Conservation (phyloP, 2,329 filamentous ascomycete species). For the Sporothrix variecibatus region DNA sequence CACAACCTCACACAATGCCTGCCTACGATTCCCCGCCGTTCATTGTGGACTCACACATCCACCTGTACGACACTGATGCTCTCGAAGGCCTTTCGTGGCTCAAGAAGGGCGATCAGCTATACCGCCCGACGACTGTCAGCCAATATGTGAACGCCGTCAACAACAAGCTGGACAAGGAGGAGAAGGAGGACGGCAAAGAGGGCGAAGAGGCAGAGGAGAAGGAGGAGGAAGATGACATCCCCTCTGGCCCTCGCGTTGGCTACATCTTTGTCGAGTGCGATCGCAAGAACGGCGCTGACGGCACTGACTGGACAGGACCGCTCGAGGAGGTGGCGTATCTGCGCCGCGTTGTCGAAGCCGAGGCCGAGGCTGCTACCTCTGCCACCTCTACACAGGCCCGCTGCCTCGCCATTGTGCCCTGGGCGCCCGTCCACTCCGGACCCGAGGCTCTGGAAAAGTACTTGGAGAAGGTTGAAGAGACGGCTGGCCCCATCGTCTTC, state of each 20-base stretch:
- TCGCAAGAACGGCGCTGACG: conserved; percentile 63
- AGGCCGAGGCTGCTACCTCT: conserved; percentile 41
- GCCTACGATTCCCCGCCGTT: conserved; percentile 29
- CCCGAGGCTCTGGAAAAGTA: conserved; percentile 63
- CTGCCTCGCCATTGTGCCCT: conserved; percentile 74
- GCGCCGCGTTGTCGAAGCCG: conserved; percentile 64
- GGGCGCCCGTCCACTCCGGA: conserved; percentile 78
- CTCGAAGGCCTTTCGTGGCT: conserved; percentile 70
- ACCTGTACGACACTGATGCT: conserved; percentile 76
- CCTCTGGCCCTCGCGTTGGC: conserved; percentile 53
- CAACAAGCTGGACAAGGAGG: conserved; percentile 3
- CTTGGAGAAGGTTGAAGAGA: conserved; percentile 59
- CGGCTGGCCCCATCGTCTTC: conserved; percentile 66
- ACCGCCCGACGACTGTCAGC: conserved; percentile 63
- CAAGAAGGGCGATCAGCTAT: conserved; percentile 58
- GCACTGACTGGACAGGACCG: conserved; percentile 64
- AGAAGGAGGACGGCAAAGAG: neutral
- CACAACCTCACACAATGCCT: conserved; percentile 23
- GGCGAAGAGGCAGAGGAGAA: neutral
- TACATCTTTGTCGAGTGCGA: conserved; percentile 86
- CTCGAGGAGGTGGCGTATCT: conserved; percentile 73
- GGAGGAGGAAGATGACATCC: conserved; percentile 30
- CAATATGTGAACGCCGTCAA: conserved; percentile 53
- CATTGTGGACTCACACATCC: conserved; percentile 89
- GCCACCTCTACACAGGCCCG: conserved; percentile 49